A percentile compares a stretch with the other conserved stretches of the same genome.
Evolutionary conservation across 495 filamentous ascomycete genomes (phyloP).

Genomic region (Aspergillus taichungensis): DNA sequence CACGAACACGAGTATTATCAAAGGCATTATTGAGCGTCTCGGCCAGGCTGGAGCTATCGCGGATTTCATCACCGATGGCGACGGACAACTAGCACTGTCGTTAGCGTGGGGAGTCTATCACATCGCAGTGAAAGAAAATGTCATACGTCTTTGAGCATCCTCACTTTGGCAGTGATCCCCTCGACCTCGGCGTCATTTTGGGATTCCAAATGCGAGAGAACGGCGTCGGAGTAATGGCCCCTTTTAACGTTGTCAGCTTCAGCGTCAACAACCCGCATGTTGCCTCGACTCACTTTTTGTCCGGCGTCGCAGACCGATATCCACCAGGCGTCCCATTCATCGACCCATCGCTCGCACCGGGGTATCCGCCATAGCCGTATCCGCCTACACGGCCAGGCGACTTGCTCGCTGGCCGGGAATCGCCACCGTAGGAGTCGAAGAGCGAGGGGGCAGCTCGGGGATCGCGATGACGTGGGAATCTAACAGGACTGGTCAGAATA

Average conservation of each 20-base stretch:
- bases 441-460: constrained; percentile 73
- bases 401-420: constrained; percentile 40
- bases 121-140: constrained; percentile 8
- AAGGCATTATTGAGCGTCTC: constrained; percentile 72
- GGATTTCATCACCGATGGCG: constrained; percentile 90
- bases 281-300: constrained; percentile 53
- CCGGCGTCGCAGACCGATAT: constrained; percentile 69
- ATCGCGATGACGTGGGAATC: constrained; percentile 67
- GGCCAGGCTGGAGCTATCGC: constrained; percentile 72
- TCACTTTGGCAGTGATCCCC: constrained; percentile 84
- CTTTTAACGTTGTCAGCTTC: constrained; percentile 26
- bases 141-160: constrained; percentile 84
- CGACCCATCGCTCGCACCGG: constrained; percentile 32
- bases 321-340: constrained; percentile 25
- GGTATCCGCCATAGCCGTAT: constrained; percentile 53
- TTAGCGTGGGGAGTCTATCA: neutral
- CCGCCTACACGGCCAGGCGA: constrained; percentile 43
- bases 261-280: neutral
- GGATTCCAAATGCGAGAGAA: constrained; percentile 86
- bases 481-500: constrained; percentile 12
- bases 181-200: constrained; percentile 91
- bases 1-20: constrained; percentile 67
- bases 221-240: constrained; percentile 89
- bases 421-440: constrained; percentile 75
- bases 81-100: constrained; percentile 59